These are phyloP conservation scores for Eimeria necatrix DNA, from an alignment of 169 alveolate genomes.

Conservation along the genomic window DNA sequence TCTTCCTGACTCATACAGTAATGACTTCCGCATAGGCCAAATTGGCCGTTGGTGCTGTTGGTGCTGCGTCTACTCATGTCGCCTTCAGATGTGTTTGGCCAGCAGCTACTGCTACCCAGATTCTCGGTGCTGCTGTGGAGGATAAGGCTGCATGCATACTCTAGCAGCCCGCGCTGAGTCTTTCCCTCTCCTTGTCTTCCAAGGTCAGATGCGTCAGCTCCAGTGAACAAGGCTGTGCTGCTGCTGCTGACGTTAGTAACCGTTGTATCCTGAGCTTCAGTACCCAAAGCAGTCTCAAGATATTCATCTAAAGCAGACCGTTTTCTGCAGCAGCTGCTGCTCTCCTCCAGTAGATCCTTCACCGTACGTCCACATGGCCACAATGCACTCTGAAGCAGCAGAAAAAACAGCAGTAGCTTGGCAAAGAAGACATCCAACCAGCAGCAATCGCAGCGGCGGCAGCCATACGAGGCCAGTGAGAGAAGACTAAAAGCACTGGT, in stretches of 20 bases:
- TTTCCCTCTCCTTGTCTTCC: conserved; percentile 19
- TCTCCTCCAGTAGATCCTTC: conserved; percentile 10
- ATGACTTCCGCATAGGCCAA: conserved; percentile 8
- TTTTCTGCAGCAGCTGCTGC: background rate
- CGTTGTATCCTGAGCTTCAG: background rate
- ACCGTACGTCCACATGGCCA: conserved; percentile 13
- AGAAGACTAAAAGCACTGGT: no score
- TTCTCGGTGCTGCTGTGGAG: background rate
- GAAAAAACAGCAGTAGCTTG: background rate
- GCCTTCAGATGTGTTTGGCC: background rate
- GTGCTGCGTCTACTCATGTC: background rate
- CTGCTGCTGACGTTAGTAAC: background rate
- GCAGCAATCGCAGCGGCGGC: no score
- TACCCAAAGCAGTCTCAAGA: background rate
- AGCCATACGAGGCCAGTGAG: no score
- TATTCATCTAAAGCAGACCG: background rate
- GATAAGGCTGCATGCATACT: background rate
- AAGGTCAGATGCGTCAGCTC: conserved; percentile 10
- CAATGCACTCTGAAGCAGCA: background rate
- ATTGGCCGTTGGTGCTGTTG: background rate
- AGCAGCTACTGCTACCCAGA: background rate
- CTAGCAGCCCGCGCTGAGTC: conserved; percentile 20
- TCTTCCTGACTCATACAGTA: conserved; percentile 15
- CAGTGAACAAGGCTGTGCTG: background rate
- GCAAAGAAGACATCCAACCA: no score